Conservation (phyloP, 176 grass and related monocot species). For the Coix lacrymajobi region DNA sequence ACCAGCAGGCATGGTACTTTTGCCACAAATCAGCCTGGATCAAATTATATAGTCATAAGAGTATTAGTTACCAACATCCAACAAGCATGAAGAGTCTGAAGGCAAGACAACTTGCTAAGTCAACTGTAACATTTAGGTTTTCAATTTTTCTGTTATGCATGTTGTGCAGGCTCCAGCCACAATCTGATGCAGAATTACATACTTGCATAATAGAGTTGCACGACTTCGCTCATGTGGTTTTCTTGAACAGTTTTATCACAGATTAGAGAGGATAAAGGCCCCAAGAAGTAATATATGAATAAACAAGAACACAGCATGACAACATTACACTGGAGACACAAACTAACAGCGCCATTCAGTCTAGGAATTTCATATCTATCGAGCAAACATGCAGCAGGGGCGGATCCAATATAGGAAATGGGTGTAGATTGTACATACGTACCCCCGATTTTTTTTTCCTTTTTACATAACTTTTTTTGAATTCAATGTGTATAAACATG, state of each 20-base stretch:
- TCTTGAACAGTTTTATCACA: neutral
- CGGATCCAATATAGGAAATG: neutral
- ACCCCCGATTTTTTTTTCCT: neutral
- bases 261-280: neutral
- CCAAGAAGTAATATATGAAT: neutral
- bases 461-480: neutral
- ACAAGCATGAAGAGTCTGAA: neutral
- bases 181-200: neutral
- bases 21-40: constrained; percentile 5
- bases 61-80: neutral
- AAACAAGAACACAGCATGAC: neutral
- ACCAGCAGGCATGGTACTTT: constrained; percentile 45
- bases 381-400: neutral
- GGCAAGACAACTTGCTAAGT: neutral
- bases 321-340: neutral
- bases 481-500: neutral
- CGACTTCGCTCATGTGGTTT: neutral
- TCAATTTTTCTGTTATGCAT: neutral
- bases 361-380: neutral
- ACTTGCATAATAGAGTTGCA: neutral
- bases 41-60: constrained; percentile 15
- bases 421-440: neutral
- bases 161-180: neutral
- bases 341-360: neutral
- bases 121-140: neutral